These are phyloP conservation scores for Globisporangium middletonii DNA, from an alignment of 352 stramenopile genomes.

Conservation along the genomic window DNA sequence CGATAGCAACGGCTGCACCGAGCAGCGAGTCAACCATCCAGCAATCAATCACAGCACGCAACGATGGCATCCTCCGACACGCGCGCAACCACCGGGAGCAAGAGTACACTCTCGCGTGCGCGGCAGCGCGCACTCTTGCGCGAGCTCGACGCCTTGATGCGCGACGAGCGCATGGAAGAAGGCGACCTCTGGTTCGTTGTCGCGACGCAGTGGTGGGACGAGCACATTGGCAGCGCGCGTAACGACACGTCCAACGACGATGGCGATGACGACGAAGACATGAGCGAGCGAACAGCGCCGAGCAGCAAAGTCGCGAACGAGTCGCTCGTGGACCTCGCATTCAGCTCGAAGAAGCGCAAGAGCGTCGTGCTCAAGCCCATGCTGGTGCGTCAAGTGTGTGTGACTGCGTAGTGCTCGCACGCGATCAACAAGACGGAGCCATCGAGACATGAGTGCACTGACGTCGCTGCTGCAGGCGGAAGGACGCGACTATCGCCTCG, in stretches of 20 bases:
- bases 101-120: neutral
- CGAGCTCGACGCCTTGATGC: constrained; percentile 19
- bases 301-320: constrained; percentile 24
- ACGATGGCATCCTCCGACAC: neutral
- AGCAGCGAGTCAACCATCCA: no score
- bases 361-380: constrained; percentile 50
- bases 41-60: neutral
- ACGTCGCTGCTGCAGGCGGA: constrained; percentile 26
- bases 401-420: no score
- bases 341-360: constrained; percentile 34
- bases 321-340: constrained; percentile 36
- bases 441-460: no score
- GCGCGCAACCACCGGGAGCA: neutral
- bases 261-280: constrained; percentile 8
- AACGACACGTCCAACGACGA: constrained; percentile 4
- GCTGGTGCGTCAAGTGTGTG: constrained; percentile 26
- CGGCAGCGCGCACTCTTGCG: constrained; percentile 8
- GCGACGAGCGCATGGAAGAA: constrained; percentile 29
- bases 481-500: constrained; percentile 50
- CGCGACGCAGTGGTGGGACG: constrained; percentile 42
- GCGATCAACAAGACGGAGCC: no score
- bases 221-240: constrained; percentile 14
- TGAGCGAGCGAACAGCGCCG: neutral
- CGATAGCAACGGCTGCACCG: no score
- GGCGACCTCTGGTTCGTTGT: constrained; percentile 69